phyloP scores from a whole-genome alignment of 257 asterid species.

The Eucommia ulmoides region DNA sequence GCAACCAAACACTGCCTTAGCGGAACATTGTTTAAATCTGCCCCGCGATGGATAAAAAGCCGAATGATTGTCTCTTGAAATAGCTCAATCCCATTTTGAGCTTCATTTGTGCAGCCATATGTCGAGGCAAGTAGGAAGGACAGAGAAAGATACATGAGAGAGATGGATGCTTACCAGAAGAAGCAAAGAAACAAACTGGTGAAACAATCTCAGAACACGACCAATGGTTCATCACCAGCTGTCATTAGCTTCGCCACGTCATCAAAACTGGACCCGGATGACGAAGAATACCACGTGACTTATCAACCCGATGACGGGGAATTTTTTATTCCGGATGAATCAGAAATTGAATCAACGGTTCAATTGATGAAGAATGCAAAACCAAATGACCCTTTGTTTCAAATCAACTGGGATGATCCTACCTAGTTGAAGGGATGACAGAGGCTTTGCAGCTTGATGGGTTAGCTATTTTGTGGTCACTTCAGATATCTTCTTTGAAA shows the following conservation, averaged over 20 bases:
- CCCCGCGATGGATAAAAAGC: not conserved
- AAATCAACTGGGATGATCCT: slow-evolving; percentile 39
- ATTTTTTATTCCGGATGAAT: slow-evolving; percentile 19
- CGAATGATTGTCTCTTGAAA: not conserved
- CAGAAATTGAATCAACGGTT: slow-evolving; percentile 21
- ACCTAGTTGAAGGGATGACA: no score
- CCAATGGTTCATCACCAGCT: slow-evolving; percentile 9
- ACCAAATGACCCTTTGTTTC: slow-evolving; percentile 33
- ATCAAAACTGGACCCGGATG: slow-evolving; percentile 15
- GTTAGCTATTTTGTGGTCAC: no score
- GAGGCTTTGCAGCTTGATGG: no score
- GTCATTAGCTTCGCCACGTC: slow-evolving; percentile 23
- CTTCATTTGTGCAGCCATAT: slow-evolving; percentile 35
- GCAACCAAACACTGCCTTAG: not conserved
- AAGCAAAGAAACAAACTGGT: slow-evolving; percentile 8
- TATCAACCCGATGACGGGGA: slow-evolving; percentile 14
- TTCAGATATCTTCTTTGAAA: no score
- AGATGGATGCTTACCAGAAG: slow-evolving; percentile 27
- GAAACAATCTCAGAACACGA: slow-evolving; percentile 5
- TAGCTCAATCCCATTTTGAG: not conserved
- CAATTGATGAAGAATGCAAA: slow-evolving; percentile 30
- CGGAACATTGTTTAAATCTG: not conserved
- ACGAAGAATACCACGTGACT: slow-evolving; percentile 33
- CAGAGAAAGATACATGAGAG: slow-evolving; percentile 42
- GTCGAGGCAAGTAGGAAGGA: slow-evolving; percentile 50